Conservation (phyloP, 345 rosid species). For the thale cress (Arabidopsis thaliana) region DNA sequence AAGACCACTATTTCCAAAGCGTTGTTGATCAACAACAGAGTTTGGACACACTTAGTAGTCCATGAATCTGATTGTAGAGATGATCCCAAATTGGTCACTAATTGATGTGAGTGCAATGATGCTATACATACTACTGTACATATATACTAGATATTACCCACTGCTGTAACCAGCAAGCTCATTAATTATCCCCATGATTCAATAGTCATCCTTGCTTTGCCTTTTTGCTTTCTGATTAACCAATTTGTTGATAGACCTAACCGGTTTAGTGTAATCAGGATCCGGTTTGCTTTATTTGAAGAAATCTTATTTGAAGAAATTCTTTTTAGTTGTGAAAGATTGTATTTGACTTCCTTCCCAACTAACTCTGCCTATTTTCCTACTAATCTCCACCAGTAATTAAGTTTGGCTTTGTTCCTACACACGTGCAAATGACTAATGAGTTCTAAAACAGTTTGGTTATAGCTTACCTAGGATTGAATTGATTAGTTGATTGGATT, state of each 20-base stretch:
- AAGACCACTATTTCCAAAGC: not conserved
- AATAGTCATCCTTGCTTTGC: not conserved
- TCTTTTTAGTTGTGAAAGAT: constrained; percentile 1
- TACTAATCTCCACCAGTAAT: constrained; percentile 47
- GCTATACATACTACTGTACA: constrained; percentile 41
- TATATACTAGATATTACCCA: constrained; percentile 54
- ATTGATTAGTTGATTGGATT: constrained; percentile 30
- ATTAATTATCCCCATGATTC: not conserved
- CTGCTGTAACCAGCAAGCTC: constrained; percentile 31
- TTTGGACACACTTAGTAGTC: constrained; percentile 46
- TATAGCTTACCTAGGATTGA: constrained; percentile 39
- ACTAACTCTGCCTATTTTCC: constrained; percentile 42
- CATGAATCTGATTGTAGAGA: constrained; percentile 63
- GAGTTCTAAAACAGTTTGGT: constrained; percentile 26
- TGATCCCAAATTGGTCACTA: constrained; percentile 61
- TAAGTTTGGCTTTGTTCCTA: constrained; percentile 29
- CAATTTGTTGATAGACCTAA: not conserved
- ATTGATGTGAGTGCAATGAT: constrained; percentile 17
- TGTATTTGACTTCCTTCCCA: constrained; percentile 32
- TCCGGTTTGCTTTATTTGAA: constrained; percentile 1
- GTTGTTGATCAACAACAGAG: constrained; percentile 50
- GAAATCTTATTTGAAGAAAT: not conserved
- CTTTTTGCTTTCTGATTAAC: constrained; percentile 3
- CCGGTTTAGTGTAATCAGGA: constrained; percentile 1
- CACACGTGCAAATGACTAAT: constrained; percentile 44